Percentiles rank a stretch among this genome's conserved stretches.
Conservation (phyloP, 805 yeast species). For the Helenozyma rhizophorensis region DNA sequence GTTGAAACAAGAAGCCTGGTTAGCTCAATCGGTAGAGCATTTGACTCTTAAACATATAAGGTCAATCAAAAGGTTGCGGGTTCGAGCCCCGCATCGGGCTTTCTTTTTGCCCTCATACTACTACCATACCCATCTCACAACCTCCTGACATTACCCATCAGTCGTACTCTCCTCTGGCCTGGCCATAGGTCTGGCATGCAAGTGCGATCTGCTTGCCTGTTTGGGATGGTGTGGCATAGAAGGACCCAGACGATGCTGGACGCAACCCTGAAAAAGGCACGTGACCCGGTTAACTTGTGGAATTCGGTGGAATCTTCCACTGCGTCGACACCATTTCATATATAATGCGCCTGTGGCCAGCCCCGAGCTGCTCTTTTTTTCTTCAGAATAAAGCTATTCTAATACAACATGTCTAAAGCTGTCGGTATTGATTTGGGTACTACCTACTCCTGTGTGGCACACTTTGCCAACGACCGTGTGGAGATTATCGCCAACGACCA, state of each 20-base stretch:
- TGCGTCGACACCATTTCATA: slow-evolving; percentile 5
- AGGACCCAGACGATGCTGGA: too few species aligned
- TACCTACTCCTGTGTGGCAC: slow-evolving; percentile 32
- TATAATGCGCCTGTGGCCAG: slow-evolving; percentile 4
- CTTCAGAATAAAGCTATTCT: slow-evolving; percentile 2
- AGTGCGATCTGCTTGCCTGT: too few species aligned
- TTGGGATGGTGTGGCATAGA: too few species aligned
- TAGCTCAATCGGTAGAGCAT: slow-evolving; percentile 23
- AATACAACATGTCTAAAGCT: slow-evolving; percentile 23
- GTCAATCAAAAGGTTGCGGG: slow-evolving; percentile 23
- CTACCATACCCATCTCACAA: too few species aligned
- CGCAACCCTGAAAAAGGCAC: too few species aligned
- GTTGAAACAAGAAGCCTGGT: slow-evolving; percentile 17
- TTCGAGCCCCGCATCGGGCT: slow-evolving; percentile 25
- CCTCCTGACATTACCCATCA: too few species aligned
- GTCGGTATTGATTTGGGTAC: slow-evolving; percentile 33
- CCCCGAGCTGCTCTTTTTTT: slow-evolving; percentile 5
- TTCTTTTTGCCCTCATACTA: slow-evolving; percentile 5
- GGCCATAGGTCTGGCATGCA: too few species aligned
- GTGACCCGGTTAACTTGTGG: slow-evolving; percentile 8
- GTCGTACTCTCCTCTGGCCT: too few species aligned
- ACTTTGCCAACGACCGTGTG: slow-evolving; percentile 30
- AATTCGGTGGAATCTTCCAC: slow-evolving; percentile 15
- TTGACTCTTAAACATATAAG: slow-evolving; percentile 19
- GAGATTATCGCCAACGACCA: slow-evolving; percentile 31